Percentiles rank a stretch among this genome's conserved stretches.
phyloP scores from a whole-genome alignment of 129 eudicot species.

The Mikania micrantha region DNA sequence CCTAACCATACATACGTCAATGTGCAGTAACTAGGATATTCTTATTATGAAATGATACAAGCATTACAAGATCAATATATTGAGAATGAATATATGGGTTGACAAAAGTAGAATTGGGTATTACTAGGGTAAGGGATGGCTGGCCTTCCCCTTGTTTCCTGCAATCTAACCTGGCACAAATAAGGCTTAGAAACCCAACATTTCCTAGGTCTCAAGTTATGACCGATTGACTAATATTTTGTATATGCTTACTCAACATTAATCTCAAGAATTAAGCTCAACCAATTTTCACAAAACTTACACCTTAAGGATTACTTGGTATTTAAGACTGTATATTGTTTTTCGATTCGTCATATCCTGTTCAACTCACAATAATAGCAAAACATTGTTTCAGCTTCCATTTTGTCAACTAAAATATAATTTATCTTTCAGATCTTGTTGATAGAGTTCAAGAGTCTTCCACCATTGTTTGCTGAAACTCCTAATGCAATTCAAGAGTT shows the following conservation, averaged over 20 bases:
- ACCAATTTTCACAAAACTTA: background rate
- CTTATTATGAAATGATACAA: too few species aligned
- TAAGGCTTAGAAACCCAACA: too few species aligned
- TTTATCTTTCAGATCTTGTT: conserved; percentile 23
- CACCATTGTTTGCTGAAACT: conserved; percentile 69
- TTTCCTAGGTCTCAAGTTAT: background rate
- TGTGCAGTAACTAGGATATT: too few species aligned
- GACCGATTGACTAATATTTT: background rate
- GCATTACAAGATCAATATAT: too few species aligned
- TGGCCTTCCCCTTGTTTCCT: too few species aligned
- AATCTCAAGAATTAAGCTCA: background rate
- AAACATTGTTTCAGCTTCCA: background rate
- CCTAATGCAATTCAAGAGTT: conserved; percentile 71
- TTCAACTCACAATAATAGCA: background rate
- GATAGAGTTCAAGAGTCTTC: conserved; percentile 76
- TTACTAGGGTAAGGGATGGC: too few species aligned
- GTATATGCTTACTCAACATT: background rate
- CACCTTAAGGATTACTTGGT: background rate
- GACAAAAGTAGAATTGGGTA: too few species aligned
- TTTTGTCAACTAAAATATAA: background rate
- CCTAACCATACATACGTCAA: too few species aligned
- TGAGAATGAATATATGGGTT: too few species aligned
- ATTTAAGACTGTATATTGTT: background rate
- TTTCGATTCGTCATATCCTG: background rate
- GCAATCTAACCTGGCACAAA: too few species aligned